Conservation (phyloP, 1,139 yeast genomes). For the Debaryomycetaceae sp. region DNA sequence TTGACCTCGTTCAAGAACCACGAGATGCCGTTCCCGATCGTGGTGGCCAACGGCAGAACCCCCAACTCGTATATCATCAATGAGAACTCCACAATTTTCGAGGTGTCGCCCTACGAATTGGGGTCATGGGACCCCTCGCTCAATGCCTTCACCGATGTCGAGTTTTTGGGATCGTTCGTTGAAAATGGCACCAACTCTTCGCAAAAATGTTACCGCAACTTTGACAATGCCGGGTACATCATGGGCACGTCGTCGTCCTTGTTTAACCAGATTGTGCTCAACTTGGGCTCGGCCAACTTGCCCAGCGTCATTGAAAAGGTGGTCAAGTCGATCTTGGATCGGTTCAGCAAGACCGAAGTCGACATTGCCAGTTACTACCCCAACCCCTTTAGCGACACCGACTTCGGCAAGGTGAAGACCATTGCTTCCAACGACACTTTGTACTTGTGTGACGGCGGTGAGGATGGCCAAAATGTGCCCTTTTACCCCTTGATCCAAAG, state of each 20-base stretch:
- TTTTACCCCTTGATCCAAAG: constrained; percentile 70
- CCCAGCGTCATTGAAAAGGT: constrained; percentile 22
- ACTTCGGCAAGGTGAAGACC: constrained; percentile 14
- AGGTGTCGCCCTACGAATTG: constrained; percentile 37
- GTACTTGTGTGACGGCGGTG: constrained; percentile 85
- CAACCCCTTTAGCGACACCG: constrained; percentile 33
- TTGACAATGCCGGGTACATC: constrained; percentile 42
- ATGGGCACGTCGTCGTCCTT: constrained; percentile 45
- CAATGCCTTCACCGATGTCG: constrained; percentile 24
- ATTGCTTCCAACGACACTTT: constrained; percentile 39
- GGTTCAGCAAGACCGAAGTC: constrained; percentile 22
- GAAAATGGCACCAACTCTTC: constrained; percentile 22
- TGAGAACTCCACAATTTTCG: constrained; percentile 39
- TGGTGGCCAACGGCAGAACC: constrained; percentile 36
- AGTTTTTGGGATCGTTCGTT: constrained; percentile 33
- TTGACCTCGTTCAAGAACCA: constrained; percentile 23
- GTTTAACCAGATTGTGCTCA: constrained; percentile 33
- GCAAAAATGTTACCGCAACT: constrained; percentile 28
- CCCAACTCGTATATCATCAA: constrained; percentile 31
- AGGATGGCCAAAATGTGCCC: constrained; percentile 77
- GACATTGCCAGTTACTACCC: constrained; percentile 41
- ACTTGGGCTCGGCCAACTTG: constrained; percentile 16
- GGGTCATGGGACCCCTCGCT: constrained; percentile 46
- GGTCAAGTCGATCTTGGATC: constrained; percentile 22
- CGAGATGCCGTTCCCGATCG: constrained; percentile 41